A percentile compares a stretch with the other conserved stretches of the same genome.
These are phyloP conservation scores for Keithomyces neogunnii DNA, from an alignment of 2,329 filamentous ascomycete species.

Conservation along the genomic window DNA sequence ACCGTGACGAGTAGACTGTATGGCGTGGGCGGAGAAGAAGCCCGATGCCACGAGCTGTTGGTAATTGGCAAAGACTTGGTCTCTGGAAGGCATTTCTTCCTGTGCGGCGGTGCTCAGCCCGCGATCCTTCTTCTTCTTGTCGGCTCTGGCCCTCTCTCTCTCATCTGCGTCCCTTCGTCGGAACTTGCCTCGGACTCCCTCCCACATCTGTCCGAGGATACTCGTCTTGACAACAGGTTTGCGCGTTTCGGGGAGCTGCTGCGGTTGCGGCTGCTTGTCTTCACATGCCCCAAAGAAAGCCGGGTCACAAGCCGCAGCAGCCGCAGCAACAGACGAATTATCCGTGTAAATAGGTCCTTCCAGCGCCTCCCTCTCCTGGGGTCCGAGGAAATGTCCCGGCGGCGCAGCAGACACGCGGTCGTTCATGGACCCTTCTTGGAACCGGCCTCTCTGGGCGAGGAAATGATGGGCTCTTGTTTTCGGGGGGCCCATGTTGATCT, in stretches of 20 bases:
- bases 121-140: conserved; percentile 5
- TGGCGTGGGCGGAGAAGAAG: conserved; percentile 51
- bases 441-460: conserved; percentile 31
- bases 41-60: conserved; percentile 47
- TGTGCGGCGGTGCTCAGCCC: neutral
- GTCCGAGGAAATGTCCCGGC: conserved; percentile 56
- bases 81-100: conserved; percentile 25
- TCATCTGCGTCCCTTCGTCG: conserved; percentile 18
- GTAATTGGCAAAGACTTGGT: conserved; percentile 49
- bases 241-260: neutral
- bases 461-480: conserved; percentile 22
- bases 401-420: conserved; percentile 67
- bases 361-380: conserved; percentile 22
- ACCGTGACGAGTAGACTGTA: conserved; percentile 39
- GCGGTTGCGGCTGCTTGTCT: conserved; percentile 4
- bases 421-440: conserved; percentile 81
- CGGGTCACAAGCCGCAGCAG: neutral
- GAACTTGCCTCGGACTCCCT: conserved; percentile 25
- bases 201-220: conserved; percentile 29
- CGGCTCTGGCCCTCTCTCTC: conserved; percentile 5
- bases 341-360: conserved; percentile 15
- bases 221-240: conserved; percentile 12
- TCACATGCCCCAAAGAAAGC: neutral
- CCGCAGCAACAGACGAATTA: neutral
- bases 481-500: conserved; percentile 18